Percentiles rank a stretch among this genome's conserved stretches.
Conservation (phyloP, 169 alveolate genomes). For the Babesia ovis region DNA sequence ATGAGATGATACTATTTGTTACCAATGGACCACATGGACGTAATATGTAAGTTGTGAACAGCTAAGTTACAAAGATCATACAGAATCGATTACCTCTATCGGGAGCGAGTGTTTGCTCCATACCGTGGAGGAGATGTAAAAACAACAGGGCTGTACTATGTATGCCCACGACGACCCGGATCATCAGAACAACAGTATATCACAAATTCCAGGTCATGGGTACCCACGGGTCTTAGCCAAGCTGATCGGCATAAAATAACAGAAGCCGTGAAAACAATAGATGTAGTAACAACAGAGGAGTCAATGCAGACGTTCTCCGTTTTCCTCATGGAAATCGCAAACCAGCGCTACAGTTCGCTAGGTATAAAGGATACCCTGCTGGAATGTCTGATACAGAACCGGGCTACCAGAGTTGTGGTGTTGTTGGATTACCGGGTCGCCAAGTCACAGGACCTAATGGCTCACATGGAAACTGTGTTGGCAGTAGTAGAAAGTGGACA, state of each 20-base stretch:
- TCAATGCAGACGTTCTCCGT: conserved; percentile 18
- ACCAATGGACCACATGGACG: conserved; percentile 43
- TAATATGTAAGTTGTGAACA: conserved; percentile 6
- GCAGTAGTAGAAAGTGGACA: conserved; percentile 43
- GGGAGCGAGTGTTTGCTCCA: conserved; percentile 43
- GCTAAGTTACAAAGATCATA: no score
- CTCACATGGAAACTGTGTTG: conserved; percentile 10
- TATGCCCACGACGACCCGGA: conserved; percentile 8
- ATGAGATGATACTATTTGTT: conserved; percentile 27
- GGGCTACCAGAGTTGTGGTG: conserved; percentile 12
- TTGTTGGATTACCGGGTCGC: conserved; percentile 17
- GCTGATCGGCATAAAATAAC: not conserved
- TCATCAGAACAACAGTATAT: conserved; percentile 5
- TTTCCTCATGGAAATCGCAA: conserved; percentile 26
- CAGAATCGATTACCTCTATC: conserved; percentile 46
- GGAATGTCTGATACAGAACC: conserved; percentile 23
- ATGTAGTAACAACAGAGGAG: conserved; percentile 39
- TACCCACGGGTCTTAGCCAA: conserved; percentile 13
- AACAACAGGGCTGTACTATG: conserved; percentile 17
- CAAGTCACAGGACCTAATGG: conserved; percentile 2
- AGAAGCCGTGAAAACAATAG: conserved; percentile 28
- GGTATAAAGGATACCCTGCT: conserved; percentile 30
- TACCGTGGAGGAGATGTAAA: not conserved
- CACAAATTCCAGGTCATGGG: conserved; percentile 18
- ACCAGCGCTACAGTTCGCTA: not conserved